phyloP scores from a whole-genome alignment of 495 filamentous ascomycete species.

The Aspergillus nanangensis region DNA sequence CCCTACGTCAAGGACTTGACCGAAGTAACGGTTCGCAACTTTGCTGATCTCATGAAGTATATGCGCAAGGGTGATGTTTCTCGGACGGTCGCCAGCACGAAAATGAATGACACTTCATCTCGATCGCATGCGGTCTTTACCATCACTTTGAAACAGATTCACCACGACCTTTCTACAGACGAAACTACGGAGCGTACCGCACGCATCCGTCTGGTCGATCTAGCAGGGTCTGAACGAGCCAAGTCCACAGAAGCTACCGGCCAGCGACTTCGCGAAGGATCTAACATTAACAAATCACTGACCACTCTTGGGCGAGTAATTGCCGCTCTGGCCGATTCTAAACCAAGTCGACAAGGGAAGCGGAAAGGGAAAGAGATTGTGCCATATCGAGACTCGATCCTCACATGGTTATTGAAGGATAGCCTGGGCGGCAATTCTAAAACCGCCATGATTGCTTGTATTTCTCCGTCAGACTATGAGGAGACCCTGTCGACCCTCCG shows the following conservation, averaged over 20 bases:
- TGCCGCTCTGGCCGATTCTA: constrained; percentile 88
- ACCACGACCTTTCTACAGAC: constrained; percentile 89
- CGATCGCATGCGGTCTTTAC: constrained; percentile 97
- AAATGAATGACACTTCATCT: constrained; percentile 98
- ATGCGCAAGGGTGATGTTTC: constrained; percentile 88
- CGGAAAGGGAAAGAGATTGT: constrained; percentile 66
- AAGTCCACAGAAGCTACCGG: constrained; percentile 96
- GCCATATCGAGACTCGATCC: constrained; percentile 91
- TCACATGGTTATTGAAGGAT: constrained; percentile 98
- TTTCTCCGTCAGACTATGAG: constrained; percentile 92
- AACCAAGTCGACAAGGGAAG: constrained; percentile 46
- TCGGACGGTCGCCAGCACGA: constrained; percentile 91
- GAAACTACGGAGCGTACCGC: constrained; percentile 92
- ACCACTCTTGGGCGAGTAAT: constrained; percentile 95
- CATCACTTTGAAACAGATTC: constrained; percentile 94
- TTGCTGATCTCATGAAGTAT: constrained; percentile 76
- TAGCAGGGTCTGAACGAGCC: constrained; percentile 91
- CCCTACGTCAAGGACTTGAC: constrained; percentile 98
- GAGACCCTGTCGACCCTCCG: constrained; percentile 94
- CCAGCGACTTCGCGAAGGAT: constrained; percentile 83
- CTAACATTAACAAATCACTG: constrained; percentile 97
- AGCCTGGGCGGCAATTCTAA: constrained; percentile 93
- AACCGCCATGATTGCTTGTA: constrained; percentile 98
- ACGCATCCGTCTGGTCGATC: constrained; percentile 91
- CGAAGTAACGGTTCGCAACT: constrained; percentile 81